phyloP scores from a whole-genome alignment of 108 stramenopile species.

The Cyclotella choctawhatcheeana region DNA sequence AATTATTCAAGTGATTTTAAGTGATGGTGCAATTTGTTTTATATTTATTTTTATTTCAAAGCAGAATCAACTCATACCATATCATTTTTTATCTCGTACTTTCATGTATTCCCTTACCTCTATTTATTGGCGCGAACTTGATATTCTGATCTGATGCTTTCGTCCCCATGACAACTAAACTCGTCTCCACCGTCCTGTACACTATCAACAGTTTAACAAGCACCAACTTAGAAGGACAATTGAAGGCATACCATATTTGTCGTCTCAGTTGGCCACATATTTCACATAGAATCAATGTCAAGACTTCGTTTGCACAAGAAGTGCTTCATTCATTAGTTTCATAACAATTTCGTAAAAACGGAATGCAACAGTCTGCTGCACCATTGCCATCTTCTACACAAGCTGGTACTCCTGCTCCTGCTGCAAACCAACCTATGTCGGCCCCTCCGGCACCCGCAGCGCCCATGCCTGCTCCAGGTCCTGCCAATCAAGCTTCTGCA shows the following conservation, averaged over 20 bases:
- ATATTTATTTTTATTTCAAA: background rate
- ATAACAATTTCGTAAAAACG: background rate
- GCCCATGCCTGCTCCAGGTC: slow-evolving; percentile 15
- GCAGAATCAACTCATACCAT: background rate
- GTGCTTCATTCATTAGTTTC: slow-evolving; percentile 19
- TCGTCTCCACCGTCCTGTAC: background rate
- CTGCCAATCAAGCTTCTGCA: slow-evolving; percentile 2
- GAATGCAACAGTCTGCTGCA: slow-evolving; percentile 20
- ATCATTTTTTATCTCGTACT: background rate
- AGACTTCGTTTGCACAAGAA: background rate
- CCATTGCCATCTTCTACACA: background rate
- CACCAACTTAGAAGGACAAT: background rate
- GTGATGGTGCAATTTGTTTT: background rate
- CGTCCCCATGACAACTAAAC: background rate
- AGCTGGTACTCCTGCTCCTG: background rate
- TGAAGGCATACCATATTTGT: background rate
- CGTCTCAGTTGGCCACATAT: background rate
- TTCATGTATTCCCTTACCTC: slow-evolving; percentile 4
- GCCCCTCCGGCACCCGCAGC: background rate
- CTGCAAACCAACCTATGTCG: background rate
- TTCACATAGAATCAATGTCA: background rate
- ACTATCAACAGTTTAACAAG: background rate
- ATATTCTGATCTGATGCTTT: slow-evolving; percentile 8
- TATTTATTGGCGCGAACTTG: background rate
- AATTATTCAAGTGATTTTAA: no score